Evolutionary conservation across 768 basidiomycete genomes (phyloP).

Genomic region (Rhodotorula kratochvilovae): DNA sequence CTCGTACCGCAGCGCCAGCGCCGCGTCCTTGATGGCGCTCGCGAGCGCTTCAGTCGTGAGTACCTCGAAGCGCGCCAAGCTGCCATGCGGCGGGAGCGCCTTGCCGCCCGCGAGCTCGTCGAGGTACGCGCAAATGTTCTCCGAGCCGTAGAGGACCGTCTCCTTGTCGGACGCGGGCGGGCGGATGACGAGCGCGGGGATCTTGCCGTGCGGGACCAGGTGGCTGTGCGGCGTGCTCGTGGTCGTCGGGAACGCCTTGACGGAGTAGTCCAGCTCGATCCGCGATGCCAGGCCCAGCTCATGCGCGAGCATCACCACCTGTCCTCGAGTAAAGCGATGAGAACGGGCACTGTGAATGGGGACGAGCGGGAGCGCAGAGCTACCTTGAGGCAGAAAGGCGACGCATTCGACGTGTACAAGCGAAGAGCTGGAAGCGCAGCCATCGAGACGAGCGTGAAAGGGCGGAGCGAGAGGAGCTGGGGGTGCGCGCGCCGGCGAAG

Average conservation of each 20-base stretch:
- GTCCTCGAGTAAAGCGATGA: not conserved
- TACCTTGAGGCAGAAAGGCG: slow-evolving; percentile 30
- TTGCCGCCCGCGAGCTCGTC: slow-evolving; percentile 3
- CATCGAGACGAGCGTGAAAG: not conserved
- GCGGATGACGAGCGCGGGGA: slow-evolving; percentile 15
- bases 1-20: slow-evolving; percentile 22
- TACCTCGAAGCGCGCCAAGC: slow-evolving; percentile 15
- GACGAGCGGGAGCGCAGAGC: not conserved
- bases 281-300: slow-evolving; percentile 10
- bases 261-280: slow-evolving; percentile 17
- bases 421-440: slow-evolving; percentile 10
- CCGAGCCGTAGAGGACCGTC: slow-evolving; percentile 13
- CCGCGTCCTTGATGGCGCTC: slow-evolving; percentile 17
- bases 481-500: no score
- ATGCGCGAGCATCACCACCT: slow-evolving; percentile 21
- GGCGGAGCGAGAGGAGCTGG: no score
- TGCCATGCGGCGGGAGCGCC: not conserved
- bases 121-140: slow-evolving; percentile 22
- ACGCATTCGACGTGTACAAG: slow-evolving; percentile 23
- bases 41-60: slow-evolving; percentile 16
- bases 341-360: not conserved
- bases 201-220: slow-evolving; percentile 24
- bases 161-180: not conserved
- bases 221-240: slow-evolving; percentile 1
- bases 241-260: slow-evolving; percentile 13